Base-by-base conservation (phyloP, 1,284 basidiomycete species). In the Peniophora sp. region DNA sequence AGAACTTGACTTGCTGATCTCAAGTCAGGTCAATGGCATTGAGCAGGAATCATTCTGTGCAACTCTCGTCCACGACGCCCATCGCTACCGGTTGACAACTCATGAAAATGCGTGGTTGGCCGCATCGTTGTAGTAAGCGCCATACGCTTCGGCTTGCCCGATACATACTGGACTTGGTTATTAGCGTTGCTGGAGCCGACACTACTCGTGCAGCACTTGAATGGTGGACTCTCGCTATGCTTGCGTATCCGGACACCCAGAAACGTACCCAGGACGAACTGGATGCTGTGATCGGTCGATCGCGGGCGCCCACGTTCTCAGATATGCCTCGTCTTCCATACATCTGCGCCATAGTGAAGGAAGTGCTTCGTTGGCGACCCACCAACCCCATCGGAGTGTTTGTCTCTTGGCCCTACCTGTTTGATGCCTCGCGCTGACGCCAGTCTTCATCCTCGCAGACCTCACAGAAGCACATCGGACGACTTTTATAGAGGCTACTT, bases 311-410 rank as follows among this genome's bases (percentile, higher is more conserved):
- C 1, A 58, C 57, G 8, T 64, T 68, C 35, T 55, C 55, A 11
- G 68, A 70, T 49, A 48, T 60, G 9, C 51, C 55, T 3, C 47
- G 52, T 27, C 50, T 69, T 20, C 63, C 65, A 2, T 67, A 65
- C 53, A 52, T 67, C 37, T 52, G 58, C 12, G 63, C 63, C 3
- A 54, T 63, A 20, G 59, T 67, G 12, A 62, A 63, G 43, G 68
- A 70, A 53, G 55, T 60, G 8, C 52, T 68, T 17, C 57, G 66
- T 24, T 69, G 67, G 67, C 41, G 48, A 14, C 51, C 59, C 43
- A 51, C 55, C 57, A 17, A 47, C 56, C 20, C 39, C 39, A 2
- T 6, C 27, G 27, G 27, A 32, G 5, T 32, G 27, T 32, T 6
- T 6, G 27, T 32, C 12, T 12, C 27, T 32, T 5, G 27, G 12